A percentile compares a stretch with the other conserved stretches of the same genome.
phyloP scores from a whole-genome alignment of 495 filamentous ascomycete genomes.

The Saxispiralis lemnorum region DNA sequence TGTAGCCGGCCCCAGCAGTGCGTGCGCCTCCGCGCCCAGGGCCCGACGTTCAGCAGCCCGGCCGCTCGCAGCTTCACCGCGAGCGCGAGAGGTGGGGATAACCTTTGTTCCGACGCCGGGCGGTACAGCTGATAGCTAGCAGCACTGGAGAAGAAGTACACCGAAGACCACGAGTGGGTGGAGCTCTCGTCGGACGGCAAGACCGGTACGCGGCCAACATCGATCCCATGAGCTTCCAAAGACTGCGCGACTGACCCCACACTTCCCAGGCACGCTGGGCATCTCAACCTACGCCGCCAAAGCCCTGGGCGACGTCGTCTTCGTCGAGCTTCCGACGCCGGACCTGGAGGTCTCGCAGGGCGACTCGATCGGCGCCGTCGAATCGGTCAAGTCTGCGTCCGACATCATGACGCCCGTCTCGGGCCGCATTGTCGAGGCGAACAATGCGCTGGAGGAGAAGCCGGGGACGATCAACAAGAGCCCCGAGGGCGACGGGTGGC shows the following conservation, averaged over 20 bases:
- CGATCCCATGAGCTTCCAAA: neutral
- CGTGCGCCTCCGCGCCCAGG: constrained; percentile 8
- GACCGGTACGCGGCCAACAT: constrained; percentile 28
- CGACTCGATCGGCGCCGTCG: constrained; percentile 79
- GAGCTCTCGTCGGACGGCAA: constrained; percentile 62
- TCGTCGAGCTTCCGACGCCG: constrained; percentile 68
- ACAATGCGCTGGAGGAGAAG: constrained; percentile 59
- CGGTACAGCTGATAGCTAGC: neutral
- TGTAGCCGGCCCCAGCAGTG: constrained; percentile 11
- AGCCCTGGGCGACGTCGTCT: constrained; percentile 87
- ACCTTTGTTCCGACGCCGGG: neutral
- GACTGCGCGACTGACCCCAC: neutral
- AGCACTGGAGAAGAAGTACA: constrained; percentile 60
- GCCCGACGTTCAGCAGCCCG: constrained; percentile 1
- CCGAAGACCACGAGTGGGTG: constrained; percentile 96
- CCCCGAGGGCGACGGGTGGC: constrained; percentile 77
- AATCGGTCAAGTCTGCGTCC: constrained; percentile 93
- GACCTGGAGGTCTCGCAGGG: constrained; percentile 46
- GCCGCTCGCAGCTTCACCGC: constrained; percentile 8
- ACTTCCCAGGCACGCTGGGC: constrained; percentile 53
- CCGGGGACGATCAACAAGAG: constrained; percentile 72
- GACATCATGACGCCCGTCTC: constrained; percentile 81
- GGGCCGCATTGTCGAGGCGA: constrained; percentile 56
- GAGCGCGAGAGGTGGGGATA: constrained; percentile 6
- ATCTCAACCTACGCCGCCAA: constrained; percentile 83